Conservation (phyloP, 139 green algal species). For the Ettlia oleoabundans region DNA sequence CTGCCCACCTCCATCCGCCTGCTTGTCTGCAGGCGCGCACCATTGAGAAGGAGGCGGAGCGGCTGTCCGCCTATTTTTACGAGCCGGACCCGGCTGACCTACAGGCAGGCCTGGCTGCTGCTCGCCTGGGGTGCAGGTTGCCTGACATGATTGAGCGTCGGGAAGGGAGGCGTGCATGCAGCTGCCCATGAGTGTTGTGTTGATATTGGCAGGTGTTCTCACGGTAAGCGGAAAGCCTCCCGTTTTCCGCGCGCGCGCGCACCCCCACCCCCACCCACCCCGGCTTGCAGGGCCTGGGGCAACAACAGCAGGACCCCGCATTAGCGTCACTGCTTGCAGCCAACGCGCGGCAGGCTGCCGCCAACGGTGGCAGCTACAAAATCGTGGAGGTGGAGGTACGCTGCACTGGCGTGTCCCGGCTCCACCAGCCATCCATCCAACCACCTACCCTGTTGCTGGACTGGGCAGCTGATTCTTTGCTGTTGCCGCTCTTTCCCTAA, state of each 20-base stretch:
- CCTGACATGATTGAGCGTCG: too few species aligned
- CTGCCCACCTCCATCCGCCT: background rate
- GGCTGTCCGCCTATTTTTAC: background rate
- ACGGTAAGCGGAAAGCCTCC: too few species aligned
- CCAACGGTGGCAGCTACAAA: background rate
- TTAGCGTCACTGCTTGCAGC: slow-evolving; percentile 21
- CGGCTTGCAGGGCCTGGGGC: background rate
- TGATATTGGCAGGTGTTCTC: too few species aligned
- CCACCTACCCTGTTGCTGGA: background rate
- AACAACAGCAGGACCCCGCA: background rate
- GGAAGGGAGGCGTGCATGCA: too few species aligned
- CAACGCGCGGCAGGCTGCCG: background rate
- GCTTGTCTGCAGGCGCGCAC: background rate
- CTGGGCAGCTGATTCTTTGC: background rate
- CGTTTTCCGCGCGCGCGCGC: too few species aligned
- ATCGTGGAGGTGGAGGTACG: slow-evolving; percentile 17
- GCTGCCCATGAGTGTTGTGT: too few species aligned
- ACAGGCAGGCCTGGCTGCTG: background rate
- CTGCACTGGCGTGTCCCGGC: background rate
- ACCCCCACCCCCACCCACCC: background rate
- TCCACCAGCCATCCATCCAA: background rate
- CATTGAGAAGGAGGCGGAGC: background rate
- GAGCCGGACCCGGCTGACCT: background rate
- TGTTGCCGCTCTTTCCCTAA: background rate
- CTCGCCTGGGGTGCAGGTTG: too few species aligned